These are phyloP conservation scores for Quercus tomentella DNA, from an alignment of 331 rosid species.

Conservation along the genomic window DNA sequence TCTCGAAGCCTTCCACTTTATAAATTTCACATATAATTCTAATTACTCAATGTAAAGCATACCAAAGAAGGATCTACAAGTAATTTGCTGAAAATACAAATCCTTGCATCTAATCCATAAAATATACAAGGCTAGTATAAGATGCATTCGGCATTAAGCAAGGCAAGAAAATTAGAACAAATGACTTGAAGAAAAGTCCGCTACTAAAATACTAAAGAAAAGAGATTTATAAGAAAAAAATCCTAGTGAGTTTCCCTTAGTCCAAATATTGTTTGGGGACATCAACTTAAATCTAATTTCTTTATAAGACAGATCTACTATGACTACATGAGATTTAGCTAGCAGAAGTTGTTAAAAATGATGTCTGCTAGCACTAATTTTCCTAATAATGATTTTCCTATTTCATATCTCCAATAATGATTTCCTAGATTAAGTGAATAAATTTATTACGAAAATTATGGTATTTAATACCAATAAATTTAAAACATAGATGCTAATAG, in stretches of 20 bases:
- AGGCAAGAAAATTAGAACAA: not conserved
- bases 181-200: not conserved
- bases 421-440: not conserved
- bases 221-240: not conserved
- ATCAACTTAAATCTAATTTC: not conserved
- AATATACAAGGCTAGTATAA: not conserved
- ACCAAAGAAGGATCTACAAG: not conserved
- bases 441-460: not conserved
- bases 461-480: not conserved
- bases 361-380: not conserved
- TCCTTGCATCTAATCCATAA: not conserved
- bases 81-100: not conserved
- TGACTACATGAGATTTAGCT: not conserved
- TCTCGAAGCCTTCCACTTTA: not conserved
- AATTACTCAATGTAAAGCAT: not conserved
- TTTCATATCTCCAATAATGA: not conserved
- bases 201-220: not conserved
- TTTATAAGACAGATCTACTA: not conserved
- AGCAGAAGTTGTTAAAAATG: not conserved
- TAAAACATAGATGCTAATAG: not conserved
- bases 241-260: not conserved
- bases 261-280: not conserved
- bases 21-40: not conserved
- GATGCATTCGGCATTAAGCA: not conserved
- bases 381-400: not conserved